phyloP scores from a whole-genome alignment of 2,329 filamentous ascomycete genomes.

The Ophioceras dolichostomum region DNA sequence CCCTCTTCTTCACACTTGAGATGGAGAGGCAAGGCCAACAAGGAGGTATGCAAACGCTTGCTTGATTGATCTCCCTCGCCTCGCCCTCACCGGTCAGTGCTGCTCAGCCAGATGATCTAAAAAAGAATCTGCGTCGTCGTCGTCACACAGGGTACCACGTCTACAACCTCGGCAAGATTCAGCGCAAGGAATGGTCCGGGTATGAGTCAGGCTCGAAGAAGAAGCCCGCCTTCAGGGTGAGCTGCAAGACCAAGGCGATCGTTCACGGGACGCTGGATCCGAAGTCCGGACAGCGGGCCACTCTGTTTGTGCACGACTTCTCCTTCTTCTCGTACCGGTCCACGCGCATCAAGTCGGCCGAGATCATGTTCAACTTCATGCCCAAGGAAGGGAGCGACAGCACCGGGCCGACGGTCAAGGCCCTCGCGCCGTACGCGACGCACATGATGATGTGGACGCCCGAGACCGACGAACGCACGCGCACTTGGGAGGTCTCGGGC shows the following conservation, averaged over 20 bases:
- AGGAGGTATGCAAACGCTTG: too few relatives aligned
- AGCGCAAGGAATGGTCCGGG: too few relatives aligned
- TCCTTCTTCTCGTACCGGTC: constrained; percentile 2
- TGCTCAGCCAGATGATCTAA: too few relatives aligned
- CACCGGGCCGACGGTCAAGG: neutral
- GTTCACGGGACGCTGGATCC: constrained; percentile 2
- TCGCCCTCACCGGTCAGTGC: too few relatives aligned
- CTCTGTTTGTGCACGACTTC: constrained; percentile 2
- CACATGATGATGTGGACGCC: neutral
- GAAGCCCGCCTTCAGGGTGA: constrained; percentile 1
- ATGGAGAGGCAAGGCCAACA: too few relatives aligned
- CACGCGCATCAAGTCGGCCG: constrained; percentile 1
- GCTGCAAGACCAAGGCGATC: constrained; percentile 1
- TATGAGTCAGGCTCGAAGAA: constrained; percentile 1
- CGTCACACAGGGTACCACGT: too few relatives aligned
- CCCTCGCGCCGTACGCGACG: neutral
- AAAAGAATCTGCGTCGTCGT: too few relatives aligned
- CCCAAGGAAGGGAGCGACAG: neutral
- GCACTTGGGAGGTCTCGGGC: neutral
- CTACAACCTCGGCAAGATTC: too few relatives aligned
- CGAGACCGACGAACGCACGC: neutral
- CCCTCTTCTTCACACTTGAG: too few relatives aligned
- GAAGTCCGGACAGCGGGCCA: neutral
- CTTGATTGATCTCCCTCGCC: too few relatives aligned
- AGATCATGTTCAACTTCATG: constrained; percentile 1